Evolutionary conservation across 192 early-diverging fungal genomes (phyloP), one percentile per base, ranked within the genome.

Genomic region (Gigaspora rosea): DNA sequence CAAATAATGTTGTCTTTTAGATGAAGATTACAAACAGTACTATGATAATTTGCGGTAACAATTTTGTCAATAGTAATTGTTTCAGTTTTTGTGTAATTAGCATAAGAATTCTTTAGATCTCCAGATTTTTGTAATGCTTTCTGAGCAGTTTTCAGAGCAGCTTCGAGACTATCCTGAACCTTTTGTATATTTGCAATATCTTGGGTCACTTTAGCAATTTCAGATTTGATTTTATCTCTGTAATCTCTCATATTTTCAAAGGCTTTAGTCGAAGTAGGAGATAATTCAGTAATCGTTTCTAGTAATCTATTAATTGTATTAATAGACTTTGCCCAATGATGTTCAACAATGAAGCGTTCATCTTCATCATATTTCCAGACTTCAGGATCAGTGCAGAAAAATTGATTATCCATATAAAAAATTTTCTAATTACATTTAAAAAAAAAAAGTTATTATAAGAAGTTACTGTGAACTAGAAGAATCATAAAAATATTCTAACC

Each of bases 291-390:
- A 41, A 69, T 48, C 27, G 66, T 8, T 8, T 11, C 18, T 46
- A 69, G 47, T 18, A 69, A 69, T 16, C 6, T 12, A 69, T 69
- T 16, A 48, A 69, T 69, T 8, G 41, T 69, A 16, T 32, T 46
- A 32, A 50, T 8, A 48, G 66, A 69, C 2, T 69, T 50, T 47
- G 48, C 10, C 66, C 66, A 69, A 22, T 69, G 16, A 69, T 6
- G n/a, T 69, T 69, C 36, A 48, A 69, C 48, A 0, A 0, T 27
- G 8, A 1, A 8, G 11, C 16, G 13, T 48, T 48, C 66, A 47
- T 69, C 48, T 49, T 69, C 41, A 50, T 69, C 41, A 22, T 69
- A 7, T 69, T 69, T 69, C 66, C 66, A 69, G 41, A 69, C 2
- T 69, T 69, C 36, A 32, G 61, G 61, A 36, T 63, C 33, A 5